Evolutionary conservation across 2,329 filamentous ascomycete species (phyloP).

Genomic region (Scytalidium sp.): DNA sequence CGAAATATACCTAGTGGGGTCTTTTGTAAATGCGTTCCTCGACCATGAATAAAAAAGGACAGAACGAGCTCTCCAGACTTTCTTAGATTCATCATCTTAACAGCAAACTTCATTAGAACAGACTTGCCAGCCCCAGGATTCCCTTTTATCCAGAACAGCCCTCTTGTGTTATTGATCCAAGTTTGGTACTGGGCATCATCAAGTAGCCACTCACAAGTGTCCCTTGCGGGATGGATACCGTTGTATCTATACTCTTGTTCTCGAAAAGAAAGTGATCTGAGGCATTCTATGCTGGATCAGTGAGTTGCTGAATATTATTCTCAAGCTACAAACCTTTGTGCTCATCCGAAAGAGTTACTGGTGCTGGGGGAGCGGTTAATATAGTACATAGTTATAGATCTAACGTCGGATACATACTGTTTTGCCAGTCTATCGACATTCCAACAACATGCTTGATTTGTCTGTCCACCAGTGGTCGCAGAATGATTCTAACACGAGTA

Average conservation of each 20-base stretch:
- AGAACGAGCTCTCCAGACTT: conserved; percentile 18
- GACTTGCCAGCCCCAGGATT: conserved; percentile 40
- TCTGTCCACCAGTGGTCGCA: no score
- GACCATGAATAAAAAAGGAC: conserved; percentile 35
- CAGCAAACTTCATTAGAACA: conserved; percentile 32
- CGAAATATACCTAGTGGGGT: conserved; percentile 31
- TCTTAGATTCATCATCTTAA: conserved; percentile 10
- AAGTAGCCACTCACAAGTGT: conserved; percentile 33
- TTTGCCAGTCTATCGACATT: no score
- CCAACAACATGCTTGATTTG: no score
- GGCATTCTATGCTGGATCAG: no score
- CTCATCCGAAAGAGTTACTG: no score
- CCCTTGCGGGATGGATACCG: conserved; percentile 9
- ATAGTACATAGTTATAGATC: no score
- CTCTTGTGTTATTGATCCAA: conserved; percentile 18
- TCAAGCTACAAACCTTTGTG: no score
- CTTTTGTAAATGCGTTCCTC: conserved; percentile 30
- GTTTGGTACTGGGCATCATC: conserved; percentile 17
- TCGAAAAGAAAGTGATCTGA: conserved; percentile 29
- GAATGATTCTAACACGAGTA: no score
- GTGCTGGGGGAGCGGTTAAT: no score
- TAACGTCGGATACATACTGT: no score
- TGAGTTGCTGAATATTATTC: no score
- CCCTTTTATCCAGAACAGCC: conserved; percentile 36
- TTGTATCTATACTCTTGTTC: conserved; percentile 24